Conservation (phyloP, 495 filamentous ascomycete species). For the Annulohypoxylon stygium region DNA sequence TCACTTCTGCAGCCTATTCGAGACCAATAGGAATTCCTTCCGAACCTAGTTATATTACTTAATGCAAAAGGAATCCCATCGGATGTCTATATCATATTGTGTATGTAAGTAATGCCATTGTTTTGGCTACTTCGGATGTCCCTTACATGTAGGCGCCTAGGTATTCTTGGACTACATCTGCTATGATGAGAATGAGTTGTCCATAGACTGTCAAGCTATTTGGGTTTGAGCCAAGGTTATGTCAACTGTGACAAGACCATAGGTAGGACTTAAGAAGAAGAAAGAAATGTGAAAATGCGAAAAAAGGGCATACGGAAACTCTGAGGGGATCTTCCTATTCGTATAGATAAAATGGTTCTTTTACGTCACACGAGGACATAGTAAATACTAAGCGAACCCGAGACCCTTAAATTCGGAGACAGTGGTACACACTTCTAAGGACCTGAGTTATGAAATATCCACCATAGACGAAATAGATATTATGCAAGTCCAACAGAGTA, state of each 20-base stretch:
- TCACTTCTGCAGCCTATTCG: background rate
- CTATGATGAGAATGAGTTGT: background rate
- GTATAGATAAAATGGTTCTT: background rate
- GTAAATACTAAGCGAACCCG: constrained; percentile 1
- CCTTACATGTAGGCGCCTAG: background rate
- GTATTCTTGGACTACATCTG: background rate
- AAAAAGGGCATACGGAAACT: background rate
- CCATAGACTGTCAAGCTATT: background rate
- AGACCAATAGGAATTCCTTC: constrained; percentile 22
- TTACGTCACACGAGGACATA: too few species aligned
- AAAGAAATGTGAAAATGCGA: background rate
- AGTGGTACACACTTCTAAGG: background rate
- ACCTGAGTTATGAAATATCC: background rate
- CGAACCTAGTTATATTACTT: constrained; percentile 1
- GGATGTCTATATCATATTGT: background rate
- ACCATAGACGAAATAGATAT: background rate
- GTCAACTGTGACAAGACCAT: background rate
- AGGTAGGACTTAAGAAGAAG: background rate
- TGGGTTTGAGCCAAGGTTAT: background rate
- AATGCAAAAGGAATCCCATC: constrained; percentile 10
- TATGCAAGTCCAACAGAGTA: background rate
- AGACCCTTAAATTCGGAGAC: background rate
- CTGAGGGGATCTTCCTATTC: background rate
- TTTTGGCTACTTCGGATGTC: background rate
- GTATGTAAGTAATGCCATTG: background rate